A percentile compares a stretch with the other conserved stretches of the same genome.
Conservation (phyloP, 768 basidiomycete genomes). For the Gymnopilus junonius region DNA sequence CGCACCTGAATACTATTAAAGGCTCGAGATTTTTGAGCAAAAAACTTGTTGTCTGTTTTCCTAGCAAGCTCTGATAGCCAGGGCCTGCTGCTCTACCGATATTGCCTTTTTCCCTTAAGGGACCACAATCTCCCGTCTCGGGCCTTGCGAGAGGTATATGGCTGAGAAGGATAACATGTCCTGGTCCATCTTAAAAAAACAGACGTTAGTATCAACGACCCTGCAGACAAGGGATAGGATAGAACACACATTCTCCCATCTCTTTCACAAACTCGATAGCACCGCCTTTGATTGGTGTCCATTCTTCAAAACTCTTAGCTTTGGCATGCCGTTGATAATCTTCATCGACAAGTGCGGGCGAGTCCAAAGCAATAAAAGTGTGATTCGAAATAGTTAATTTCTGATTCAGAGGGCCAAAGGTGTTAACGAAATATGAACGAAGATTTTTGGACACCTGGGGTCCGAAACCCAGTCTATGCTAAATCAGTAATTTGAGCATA, state of each 20-base stretch:
- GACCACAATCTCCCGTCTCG: constrained; percentile 77
- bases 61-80: constrained; percentile 84
- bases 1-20: constrained; percentile 71
- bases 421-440: constrained; percentile 57
- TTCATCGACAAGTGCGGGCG: constrained; percentile 82
- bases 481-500: not conserved
- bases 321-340: constrained; percentile 68
- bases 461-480: constrained; percentile 57
- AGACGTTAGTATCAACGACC: not conserved
- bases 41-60: constrained; percentile 78
- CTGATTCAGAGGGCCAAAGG: constrained; percentile 75
- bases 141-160: constrained; percentile 87
- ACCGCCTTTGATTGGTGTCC: constrained; percentile 57
- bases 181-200: constrained; percentile 27
- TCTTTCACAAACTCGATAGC: constrained; percentile 64
- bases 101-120: constrained; percentile 69
- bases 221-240: not conserved
- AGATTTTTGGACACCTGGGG: constrained; percentile 54
- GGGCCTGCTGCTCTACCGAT: constrained; percentile 79
- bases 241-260: constrained; percentile 41
- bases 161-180: constrained; percentile 71
- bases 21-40: constrained; percentile 73
- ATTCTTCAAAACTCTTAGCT: constrained; percentile 54
- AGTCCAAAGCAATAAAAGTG: constrained; percentile 72
- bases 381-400: constrained; percentile 68